These are phyloP conservation scores for Musa schizocarpa DNA, from an alignment of 176 grass and related monocot species.

Conservation along the genomic window DNA sequence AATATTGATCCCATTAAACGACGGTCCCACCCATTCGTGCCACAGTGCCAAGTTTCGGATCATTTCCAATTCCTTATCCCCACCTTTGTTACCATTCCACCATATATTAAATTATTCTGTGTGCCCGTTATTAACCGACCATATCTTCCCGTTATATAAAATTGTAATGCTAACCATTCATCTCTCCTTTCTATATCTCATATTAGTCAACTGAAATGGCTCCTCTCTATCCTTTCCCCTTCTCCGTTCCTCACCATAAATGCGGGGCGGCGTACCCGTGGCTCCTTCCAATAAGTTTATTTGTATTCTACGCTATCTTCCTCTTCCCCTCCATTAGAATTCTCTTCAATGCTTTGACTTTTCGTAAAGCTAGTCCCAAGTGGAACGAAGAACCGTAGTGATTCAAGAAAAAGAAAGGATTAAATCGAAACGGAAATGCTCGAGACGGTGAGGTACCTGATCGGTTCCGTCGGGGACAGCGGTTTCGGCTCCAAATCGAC, in stretches of 20 bases:
- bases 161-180: not conserved
- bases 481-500: slow-evolving; percentile 88
- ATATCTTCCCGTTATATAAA: not conserved
- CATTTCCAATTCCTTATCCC: not conserved
- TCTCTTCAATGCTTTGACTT: not conserved
- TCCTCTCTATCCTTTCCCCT: too few species aligned
- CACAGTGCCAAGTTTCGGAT: not conserved
- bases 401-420: not conserved
- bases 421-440: slow-evolving; percentile 31
- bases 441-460: slow-evolving; percentile 55
- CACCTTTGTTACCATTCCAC: not conserved
- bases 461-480: slow-evolving; percentile 49
- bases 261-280: slow-evolving; percentile 27
- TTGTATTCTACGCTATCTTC: not conserved
- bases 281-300: not conserved
- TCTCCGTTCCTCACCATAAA: slow-evolving; percentile 31
- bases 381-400: not conserved
- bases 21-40: not conserved
- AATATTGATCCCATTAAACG: not conserved
- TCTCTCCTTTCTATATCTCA: not conserved
- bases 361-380: not conserved
- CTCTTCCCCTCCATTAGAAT: not conserved
- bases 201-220: too few species aligned
- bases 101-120: not conserved
- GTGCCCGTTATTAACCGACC: not conserved